Evolutionary conservation across 345 rosid genomes (phyloP).

Genomic region (Boechera retrofracta): DNA sequence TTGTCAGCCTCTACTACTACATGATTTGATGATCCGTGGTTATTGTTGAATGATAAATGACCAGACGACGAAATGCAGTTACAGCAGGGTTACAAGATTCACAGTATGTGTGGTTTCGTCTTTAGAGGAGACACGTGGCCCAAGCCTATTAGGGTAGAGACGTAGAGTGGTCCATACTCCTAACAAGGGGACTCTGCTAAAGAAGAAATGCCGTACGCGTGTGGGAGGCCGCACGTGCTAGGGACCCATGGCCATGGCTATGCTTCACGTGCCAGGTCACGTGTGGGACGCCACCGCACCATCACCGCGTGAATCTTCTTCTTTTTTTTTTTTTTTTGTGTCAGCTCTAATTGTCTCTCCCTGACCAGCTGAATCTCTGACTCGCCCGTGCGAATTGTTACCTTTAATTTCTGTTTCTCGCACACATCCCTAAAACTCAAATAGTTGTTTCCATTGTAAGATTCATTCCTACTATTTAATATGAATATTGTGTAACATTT

Average conservation of each 20-base stretch:
- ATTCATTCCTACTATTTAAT: background rate
- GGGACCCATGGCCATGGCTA: constrained; percentile 36
- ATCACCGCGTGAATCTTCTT: constrained; percentile 41
- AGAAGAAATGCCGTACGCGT: constrained; percentile 46
- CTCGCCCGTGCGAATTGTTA: constrained; percentile 44
- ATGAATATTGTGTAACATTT: background rate
- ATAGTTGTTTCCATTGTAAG: constrained; percentile 10
- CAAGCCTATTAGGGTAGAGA: background rate
- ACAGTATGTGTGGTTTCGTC: constrained; percentile 28
- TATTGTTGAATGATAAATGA: constrained; percentile 38
- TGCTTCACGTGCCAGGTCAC: constrained; percentile 48
- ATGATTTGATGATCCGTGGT: constrained; percentile 23
- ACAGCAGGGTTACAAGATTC: constrained; percentile 1
- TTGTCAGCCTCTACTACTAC: constrained; percentile 30
- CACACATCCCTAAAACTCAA: constrained; percentile 36
- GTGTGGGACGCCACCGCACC: constrained; percentile 34
- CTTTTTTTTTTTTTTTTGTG: constrained; percentile 23
- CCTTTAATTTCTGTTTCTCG: constrained; percentile 26
- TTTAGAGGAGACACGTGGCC: constrained; percentile 40
- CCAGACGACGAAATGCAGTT: constrained; percentile 35
- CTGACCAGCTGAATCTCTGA: constrained; percentile 45
- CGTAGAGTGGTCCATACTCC: constrained; percentile 36
- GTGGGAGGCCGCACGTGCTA: constrained; percentile 45
- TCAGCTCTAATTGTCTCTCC: constrained; percentile 46
- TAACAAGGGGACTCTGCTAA: background rate